phyloP scores from a whole-genome alignment of 768 basidiomycete species.

The Amanita exitialis region DNA sequence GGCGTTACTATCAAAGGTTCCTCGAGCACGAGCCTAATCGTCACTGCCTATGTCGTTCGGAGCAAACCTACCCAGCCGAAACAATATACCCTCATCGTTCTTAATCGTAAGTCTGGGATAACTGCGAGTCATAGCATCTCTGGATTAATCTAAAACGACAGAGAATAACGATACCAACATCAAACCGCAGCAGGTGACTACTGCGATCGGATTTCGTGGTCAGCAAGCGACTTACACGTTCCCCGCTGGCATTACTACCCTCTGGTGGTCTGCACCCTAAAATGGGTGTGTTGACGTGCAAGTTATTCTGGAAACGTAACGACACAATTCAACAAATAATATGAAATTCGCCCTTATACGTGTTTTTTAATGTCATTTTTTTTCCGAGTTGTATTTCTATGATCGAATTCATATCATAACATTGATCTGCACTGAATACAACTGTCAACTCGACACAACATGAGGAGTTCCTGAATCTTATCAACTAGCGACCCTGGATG shows the following conservation, averaged over 20 bases:
- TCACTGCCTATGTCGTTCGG: constrained; percentile 54
- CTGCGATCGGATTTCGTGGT: constrained; percentile 58
- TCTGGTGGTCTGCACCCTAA: constrained; percentile 35
- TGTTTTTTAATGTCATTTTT: background rate
- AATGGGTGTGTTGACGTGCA: too few species aligned
- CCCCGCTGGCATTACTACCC: constrained; percentile 60
- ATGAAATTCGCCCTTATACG: background rate
- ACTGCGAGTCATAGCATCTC: too few species aligned
- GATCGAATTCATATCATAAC: background rate
- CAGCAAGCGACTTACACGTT: constrained; percentile 67
- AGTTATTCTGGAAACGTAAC: too few species aligned
- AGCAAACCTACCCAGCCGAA: constrained; percentile 42
- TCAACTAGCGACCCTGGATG: background rate
- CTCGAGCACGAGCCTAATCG: constrained; percentile 46
- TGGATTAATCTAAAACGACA: constrained; percentile 6
- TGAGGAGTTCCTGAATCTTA: background rate
- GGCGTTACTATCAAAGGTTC: constrained; percentile 51
- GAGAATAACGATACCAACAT: constrained; percentile 33
- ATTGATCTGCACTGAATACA: background rate
- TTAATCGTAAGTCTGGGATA: constrained; percentile 44
- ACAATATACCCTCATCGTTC: constrained; percentile 61
- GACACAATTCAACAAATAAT: too few species aligned
- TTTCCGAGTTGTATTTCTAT: background rate
- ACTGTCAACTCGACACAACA: background rate
- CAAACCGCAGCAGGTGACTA: constrained; percentile 42